Conservation (phyloP, 148 eudicot species). For the Hydrangea macrophylla region DNA sequence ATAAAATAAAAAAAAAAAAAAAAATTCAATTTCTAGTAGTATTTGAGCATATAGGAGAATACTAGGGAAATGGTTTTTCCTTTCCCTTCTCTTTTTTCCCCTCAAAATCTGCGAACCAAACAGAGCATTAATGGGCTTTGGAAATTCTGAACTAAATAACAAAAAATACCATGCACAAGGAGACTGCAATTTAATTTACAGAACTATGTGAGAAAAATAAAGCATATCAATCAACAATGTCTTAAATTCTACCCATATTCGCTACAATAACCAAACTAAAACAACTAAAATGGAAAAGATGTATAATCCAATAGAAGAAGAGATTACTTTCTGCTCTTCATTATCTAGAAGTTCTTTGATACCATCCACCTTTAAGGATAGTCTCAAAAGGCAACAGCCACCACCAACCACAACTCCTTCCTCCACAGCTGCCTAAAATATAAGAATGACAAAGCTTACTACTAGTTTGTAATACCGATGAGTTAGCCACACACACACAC, state of each 20-base stretch:
- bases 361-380: conserved; percentile 58
- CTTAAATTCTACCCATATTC: background rate
- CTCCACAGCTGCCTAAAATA: conserved; percentile 77
- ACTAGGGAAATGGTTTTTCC: too few relatives aligned
- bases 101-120: too few relatives aligned
- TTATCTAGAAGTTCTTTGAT: conserved; percentile 74
- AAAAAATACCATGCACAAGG: background rate
- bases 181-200: background rate
- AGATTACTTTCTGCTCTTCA: conserved; percentile 76
- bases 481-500: background rate
- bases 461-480: background rate
- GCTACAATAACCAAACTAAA: background rate
- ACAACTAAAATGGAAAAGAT: background rate
- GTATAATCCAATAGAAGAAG: background rate
- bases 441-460: conserved; percentile 8
- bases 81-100: too few relatives aligned
- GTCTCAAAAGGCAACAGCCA: conserved; percentile 80
- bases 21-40: too few relatives aligned
- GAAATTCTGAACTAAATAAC: background rate
- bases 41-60: too few relatives aligned
- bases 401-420: conserved; percentile 99
- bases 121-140: background rate
- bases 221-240: background rate
- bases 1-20: too few relatives aligned
- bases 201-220: conserved; percentile 1